A percentile compares a stretch with the other conserved stretches of the same genome.
Conservation (phyloP, 306 rosid species). For the Notholithocarpus densiflorus region DNA sequence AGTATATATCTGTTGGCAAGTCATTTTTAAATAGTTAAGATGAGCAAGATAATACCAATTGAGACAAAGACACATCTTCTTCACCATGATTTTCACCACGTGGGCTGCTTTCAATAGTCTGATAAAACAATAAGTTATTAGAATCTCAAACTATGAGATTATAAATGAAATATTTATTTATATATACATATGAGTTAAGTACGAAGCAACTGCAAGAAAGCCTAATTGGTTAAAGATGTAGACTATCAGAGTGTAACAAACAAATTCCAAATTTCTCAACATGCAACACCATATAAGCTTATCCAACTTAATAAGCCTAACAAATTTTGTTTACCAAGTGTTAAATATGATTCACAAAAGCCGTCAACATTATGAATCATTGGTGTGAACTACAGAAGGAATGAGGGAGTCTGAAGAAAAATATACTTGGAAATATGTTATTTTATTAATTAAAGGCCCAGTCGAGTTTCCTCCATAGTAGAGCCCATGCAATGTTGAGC, state of each 20-base stretch:
- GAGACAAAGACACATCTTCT: constrained; percentile 81
- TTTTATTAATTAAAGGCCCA: background rate
- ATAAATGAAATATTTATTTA: background rate
- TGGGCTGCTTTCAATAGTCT: constrained; percentile 85
- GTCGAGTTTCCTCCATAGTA: background rate
- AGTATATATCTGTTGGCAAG: constrained; percentile 1
- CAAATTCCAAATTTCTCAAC: background rate
- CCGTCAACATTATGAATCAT: background rate
- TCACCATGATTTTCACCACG: constrained; percentile 62
- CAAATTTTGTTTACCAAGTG: background rate
- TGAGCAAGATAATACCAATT: constrained; percentile 47
- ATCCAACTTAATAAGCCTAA: background rate
- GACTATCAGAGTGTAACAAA: background rate
- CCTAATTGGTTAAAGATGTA: background rate
- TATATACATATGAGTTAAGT: background rate
- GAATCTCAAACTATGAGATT: background rate
- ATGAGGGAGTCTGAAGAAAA: background rate
- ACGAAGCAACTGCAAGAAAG: background rate
- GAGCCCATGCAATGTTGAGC: background rate
- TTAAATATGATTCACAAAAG: background rate
- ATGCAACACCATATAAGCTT: background rate
- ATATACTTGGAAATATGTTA: background rate
- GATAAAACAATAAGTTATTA: constrained; percentile 21
- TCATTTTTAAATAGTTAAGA: constrained; percentile 13
- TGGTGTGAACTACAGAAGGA: background rate